These are phyloP conservation scores for Teratosphaeria pseudoeucalypti DNA, from an alignment of 2,329 filamentous ascomycete species.

Conservation along the genomic window DNA sequence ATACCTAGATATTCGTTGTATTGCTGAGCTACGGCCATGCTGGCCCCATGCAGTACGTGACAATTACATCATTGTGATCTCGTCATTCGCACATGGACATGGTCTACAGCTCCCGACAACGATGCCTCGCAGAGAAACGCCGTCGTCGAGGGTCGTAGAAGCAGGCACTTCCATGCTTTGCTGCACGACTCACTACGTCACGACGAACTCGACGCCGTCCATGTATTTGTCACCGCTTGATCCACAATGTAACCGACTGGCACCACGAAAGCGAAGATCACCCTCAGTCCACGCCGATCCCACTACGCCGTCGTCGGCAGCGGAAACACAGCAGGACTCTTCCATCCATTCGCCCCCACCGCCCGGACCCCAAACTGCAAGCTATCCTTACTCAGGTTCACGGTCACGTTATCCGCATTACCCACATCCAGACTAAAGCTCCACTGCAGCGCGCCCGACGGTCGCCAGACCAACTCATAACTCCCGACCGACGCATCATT, in stretches of 20 bases:
- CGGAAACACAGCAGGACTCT: conserved; percentile 39
- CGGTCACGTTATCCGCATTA: conserved; percentile 33
- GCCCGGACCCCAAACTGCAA: conserved; percentile 37
- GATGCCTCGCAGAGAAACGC: too few species aligned
- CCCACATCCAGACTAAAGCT: conserved; percentile 34
- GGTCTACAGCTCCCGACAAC: too few species aligned
- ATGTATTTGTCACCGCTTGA: neutral
- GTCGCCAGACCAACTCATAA: conserved; percentile 30
- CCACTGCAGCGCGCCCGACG: conserved; percentile 8
- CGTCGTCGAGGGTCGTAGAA: neutral
- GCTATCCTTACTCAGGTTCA: conserved; percentile 47
- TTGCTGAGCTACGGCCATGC: neutral
- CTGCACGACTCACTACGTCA: neutral
- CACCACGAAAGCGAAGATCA: neutral
- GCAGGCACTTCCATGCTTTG: neutral
- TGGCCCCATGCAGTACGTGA: neutral
- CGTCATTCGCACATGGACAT: too few species aligned
- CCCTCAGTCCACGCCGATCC: neutral
- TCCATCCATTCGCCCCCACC: conserved; percentile 41
- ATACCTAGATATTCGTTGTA: neutral
- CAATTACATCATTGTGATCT: neutral
- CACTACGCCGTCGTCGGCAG: conserved; percentile 19
- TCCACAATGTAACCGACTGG: neutral
- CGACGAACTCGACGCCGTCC: neutral
- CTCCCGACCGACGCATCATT: conserved; percentile 32